A percentile compares a stretch with the other conserved stretches of the same genome.
phyloP scores from a whole-genome alignment of 345 rosid species.

The Moricandia arvensis region DNA sequence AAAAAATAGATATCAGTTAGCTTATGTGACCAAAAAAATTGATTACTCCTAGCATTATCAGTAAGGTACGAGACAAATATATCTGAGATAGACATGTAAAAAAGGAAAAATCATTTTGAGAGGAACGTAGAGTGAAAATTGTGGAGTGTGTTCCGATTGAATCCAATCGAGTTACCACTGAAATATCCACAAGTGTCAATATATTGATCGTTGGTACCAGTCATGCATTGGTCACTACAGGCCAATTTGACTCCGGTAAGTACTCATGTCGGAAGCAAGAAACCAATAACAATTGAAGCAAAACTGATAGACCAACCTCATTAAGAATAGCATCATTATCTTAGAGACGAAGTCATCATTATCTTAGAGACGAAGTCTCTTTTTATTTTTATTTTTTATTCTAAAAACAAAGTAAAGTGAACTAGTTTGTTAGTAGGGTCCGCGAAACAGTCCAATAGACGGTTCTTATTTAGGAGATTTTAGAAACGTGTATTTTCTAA shows the following conservation, averaged over 20 bases:
- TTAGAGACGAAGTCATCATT: no score
- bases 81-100: background rate
- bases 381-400: no score
- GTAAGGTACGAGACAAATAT: background rate
- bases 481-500: no score
- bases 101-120: background rate
- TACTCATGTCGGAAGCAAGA: background rate
- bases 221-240: background rate
- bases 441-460: no score
- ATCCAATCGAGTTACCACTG: background rate
- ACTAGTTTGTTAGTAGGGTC: no score
- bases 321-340: no score
- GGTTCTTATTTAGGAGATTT: no score
- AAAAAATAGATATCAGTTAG: no score
- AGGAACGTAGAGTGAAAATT: background rate
- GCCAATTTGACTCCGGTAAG: background rate
- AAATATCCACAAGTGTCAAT: background rate
- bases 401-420: no score
- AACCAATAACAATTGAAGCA: background rate
- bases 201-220: background rate
- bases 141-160: background rate
- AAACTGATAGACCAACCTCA: background rate
- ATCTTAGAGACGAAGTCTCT: no score
- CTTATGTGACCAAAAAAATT: no score
- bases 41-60: background rate